These are phyloP conservation scores for Kuraishia ogatae DNA, from an alignment of 805 yeast genomes.

Conservation along the genomic window DNA sequence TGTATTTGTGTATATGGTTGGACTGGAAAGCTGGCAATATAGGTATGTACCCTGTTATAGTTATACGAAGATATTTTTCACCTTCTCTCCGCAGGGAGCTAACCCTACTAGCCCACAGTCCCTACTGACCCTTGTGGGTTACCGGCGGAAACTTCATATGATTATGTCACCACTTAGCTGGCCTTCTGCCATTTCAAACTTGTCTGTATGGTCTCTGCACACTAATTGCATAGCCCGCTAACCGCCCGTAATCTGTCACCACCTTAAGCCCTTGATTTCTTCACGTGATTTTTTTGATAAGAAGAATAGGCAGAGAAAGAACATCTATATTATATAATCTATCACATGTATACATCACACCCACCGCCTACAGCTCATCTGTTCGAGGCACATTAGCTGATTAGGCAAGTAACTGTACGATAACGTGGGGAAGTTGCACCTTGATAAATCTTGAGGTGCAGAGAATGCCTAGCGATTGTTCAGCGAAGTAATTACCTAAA, in stretches of 20 bases:
- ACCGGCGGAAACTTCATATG: too few species aligned
- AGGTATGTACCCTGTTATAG: not conserved
- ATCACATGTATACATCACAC: too few species aligned
- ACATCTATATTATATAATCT: too few species aligned
- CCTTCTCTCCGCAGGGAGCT: not conserved
- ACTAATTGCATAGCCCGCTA: not conserved
- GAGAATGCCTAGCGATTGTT: too few species aligned
- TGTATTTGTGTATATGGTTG: slow-evolving; percentile 6
- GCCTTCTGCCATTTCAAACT: not conserved
- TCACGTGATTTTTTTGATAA: slow-evolving; percentile 5
- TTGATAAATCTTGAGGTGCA: not conserved
- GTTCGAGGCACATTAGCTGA: not conserved
- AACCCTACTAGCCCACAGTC: not conserved
- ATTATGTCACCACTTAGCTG: not conserved
- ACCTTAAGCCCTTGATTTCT: not conserved
- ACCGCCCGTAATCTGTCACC: not conserved
- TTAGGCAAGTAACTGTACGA: not conserved
- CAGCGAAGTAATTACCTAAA: too few species aligned
- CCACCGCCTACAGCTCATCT: not conserved
- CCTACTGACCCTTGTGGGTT: not conserved
- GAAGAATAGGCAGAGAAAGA: not conserved
- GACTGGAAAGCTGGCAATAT: not conserved
- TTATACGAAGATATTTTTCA: not conserved
- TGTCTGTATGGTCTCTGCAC: too few species aligned
- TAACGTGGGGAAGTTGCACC: not conserved